Base-by-base conservation (phyloP, 768 basidiomycete genomes). In the Lentinula lateritia region DNA sequence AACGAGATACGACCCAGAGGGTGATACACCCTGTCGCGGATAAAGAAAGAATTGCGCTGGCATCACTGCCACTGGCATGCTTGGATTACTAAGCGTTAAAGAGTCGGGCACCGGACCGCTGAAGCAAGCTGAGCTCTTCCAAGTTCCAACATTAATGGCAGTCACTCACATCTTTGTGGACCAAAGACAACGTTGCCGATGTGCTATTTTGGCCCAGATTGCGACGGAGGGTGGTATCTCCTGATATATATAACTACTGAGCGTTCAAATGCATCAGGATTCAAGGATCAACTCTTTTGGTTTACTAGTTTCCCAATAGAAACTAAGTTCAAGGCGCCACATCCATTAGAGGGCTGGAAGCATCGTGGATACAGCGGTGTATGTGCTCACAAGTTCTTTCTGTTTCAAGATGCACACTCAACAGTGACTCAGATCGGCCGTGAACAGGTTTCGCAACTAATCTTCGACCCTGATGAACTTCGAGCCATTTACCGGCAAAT, bases 361-460 rank as follows among this genome's bases (percentile, higher is more conserved):
- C 69, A 71, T 52, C 64, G 71, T 20, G 71, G 70, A 23, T 68
- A 64, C 48, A 68, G 67, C 23, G 68, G 62, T 36, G 68, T 69
- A 50, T 35, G 64, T 62, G n/a, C 16, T 34, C 23, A 43, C 34
- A 20, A 38, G 5, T 18, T 42, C 15, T 28, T 41, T 41, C 10
- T 28, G 28, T 28, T 28, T 28, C 28, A 4, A 28, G 28, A 0
- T 28, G 28, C 28, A 2, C 28, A 28, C 3, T 28, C 3, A 28
- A 28, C 28, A 28, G 28, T 28, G 28, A 46, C 45, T 39, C 34
- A 67, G 64, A 48, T 66, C 23, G 69, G 69, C 15, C 52, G 64
- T 12, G 69, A 70, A 50, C 69, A 70, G 61, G 58, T 67, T 18
- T 65, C 66, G 1, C 69, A 69, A 32, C 63, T 64, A 62, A 66